phyloP scores from a whole-genome alignment of 805 yeast genomes.

The Nakazawaea anatomiae region DNA sequence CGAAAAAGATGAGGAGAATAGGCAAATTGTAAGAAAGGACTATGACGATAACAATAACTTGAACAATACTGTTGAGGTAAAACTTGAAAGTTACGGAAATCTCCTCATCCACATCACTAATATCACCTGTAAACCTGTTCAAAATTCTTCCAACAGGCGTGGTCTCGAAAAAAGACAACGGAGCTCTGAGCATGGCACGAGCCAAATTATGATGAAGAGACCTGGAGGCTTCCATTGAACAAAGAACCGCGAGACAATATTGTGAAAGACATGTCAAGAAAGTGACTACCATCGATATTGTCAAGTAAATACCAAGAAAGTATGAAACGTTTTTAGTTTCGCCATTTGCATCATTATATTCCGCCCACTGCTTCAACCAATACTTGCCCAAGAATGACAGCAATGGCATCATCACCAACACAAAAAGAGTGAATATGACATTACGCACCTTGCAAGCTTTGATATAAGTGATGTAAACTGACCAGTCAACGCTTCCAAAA shows the following conservation, averaged over 20 bases:
- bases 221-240: constrained; percentile 79
- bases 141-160: constrained; percentile 91
- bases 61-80: constrained; percentile 52
- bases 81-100: constrained; percentile 63
- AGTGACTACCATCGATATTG: constrained; percentile 32
- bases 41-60: constrained; percentile 38
- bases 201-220: constrained; percentile 75
- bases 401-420: constrained; percentile 24
- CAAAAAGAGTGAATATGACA: constrained; percentile 35
- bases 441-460: constrained; percentile 46
- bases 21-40: constrained; percentile 88
- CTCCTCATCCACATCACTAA: constrained; percentile 80
- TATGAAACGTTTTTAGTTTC: constrained; percentile 34
- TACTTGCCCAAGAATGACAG: constrained; percentile 59
- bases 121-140: constrained; percentile 87
- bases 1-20: constrained; percentile 65
- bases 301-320: constrained; percentile 57
- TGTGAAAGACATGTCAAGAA: constrained; percentile 37
- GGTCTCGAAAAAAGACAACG: constrained; percentile 93
- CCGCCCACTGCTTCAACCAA: constrained; percentile 98
- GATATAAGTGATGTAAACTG: constrained; percentile 48
- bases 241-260: constrained; percentile 44
- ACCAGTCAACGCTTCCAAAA: constrained; percentile 51
- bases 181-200: constrained; percentile 67
- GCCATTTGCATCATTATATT: constrained; percentile 37